Base-by-base conservation (phyloP, 305 asterid species). In the Solanum aculeatissimum region DNA sequence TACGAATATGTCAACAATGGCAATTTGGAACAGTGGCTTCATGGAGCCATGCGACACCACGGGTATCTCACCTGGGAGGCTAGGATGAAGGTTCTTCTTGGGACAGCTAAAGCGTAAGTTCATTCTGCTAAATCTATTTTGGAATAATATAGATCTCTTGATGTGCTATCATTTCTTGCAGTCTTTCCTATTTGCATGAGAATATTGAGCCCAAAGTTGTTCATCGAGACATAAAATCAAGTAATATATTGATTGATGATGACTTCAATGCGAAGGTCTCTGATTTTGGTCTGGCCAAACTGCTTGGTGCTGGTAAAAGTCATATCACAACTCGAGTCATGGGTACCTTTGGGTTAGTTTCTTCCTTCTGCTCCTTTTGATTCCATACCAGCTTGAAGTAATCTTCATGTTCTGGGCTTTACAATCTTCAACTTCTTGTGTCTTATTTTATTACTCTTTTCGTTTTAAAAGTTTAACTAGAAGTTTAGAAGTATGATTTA, bases 21-120 rank as follows among this genome's bases (percentile, higher is more conserved):
- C 42, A 96, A 96, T 84, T 90, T 96, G 89, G 99, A 96, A 70
- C 98, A 96, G 80, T 96, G 98, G 99, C 96, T 96, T 83, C 99
- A 96, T 84, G 99, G 99, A 80, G 97, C 98, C 29, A 94, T 96
- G 98, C 87, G 92, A 45, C 99, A 94, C 58, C 98, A 96, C 77
- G 97, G 97, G 68, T 92, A 87, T 87, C 98, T 96, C 66, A 94
- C 99, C 19, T 96, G 99, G 99, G 98, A 96, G 87, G 99, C 98
- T 47, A 89, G 99, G 85, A 92, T 84, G 84, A 96, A 94, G 89
- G 92, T 96, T 89, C 94, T 96, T 23, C 95, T 96, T 65, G 99
- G 98, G 83, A 96, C 99, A 16, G 98, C 99, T 29, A 96, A 94
- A 89, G 99, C 99, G 99, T 96, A 91, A 90, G 98, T 88, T 85